A percentile compares a stretch with the other conserved stretches of the same genome.
Evolutionary conservation across 2,329 filamentous ascomycete species (phyloP).

Genomic region (Xylaria sp.): DNA sequence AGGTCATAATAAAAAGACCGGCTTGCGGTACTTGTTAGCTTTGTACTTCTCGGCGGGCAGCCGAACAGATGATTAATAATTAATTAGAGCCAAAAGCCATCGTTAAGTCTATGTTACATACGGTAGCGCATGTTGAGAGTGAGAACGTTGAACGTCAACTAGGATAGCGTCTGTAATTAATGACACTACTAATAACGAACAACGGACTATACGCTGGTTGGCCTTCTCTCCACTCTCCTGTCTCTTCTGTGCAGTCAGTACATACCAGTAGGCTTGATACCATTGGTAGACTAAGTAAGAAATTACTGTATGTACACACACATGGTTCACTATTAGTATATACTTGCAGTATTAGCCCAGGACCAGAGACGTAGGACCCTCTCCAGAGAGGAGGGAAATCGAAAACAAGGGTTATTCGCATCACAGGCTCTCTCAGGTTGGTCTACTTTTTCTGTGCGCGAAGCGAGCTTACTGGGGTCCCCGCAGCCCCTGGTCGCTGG

Average conservation of each 20-base stretch:
- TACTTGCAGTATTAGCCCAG: constrained; percentile 26
- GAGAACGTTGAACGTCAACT: constrained; percentile 19
- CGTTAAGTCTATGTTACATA: constrained; percentile 15
- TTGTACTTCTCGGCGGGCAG: constrained; percentile 25
- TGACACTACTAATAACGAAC: constrained; percentile 7
- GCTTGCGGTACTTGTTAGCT: constrained; percentile 20
- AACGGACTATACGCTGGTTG: constrained; percentile 25
- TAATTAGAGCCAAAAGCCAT: constrained; percentile 17
- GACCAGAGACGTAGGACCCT: constrained; percentile 16
- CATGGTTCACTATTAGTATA: constrained; percentile 15
- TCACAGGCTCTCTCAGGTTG: constrained; percentile 27
- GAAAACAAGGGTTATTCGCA: constrained; percentile 38
- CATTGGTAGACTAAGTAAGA: constrained; percentile 30
- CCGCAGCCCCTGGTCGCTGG: constrained; percentile 52
- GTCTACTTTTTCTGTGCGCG: constrained; percentile 47
- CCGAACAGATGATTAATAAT: constrained; percentile 7
- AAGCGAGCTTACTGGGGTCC: constrained; percentile 56
- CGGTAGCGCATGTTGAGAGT: constrained; percentile 12
- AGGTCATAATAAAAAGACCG: constrained; percentile 2
- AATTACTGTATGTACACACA: constrained; percentile 29
- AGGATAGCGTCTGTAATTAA: constrained; percentile 1
- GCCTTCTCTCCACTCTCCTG: constrained; percentile 17
- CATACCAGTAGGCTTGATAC: not conserved
- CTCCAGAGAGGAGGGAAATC: constrained; percentile 27
- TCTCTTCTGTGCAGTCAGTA: constrained; percentile 20